Conservation (phyloP, 139 green algal species). For the Prasinococcaceae sp. region DNA sequence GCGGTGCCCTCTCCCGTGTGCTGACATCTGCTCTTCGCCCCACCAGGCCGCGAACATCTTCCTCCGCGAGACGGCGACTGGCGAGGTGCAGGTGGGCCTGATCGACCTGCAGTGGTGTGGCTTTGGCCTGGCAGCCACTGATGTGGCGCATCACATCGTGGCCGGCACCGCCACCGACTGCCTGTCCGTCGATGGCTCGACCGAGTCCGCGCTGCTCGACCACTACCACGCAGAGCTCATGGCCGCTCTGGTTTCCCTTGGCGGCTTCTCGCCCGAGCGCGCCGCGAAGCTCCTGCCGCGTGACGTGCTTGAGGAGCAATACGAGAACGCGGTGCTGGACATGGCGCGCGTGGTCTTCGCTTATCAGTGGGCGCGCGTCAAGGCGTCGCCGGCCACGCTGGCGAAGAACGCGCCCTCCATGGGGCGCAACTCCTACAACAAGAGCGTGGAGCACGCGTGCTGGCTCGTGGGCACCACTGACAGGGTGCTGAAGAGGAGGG, state of each 20-base stretch:
- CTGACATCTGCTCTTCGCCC: too few species aligned
- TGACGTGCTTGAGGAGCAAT: constrained; percentile 4
- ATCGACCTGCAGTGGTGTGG: constrained; percentile 25
- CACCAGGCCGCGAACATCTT: too few species aligned
- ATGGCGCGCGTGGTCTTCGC: constrained; percentile 6
- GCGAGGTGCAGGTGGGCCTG: constrained; percentile 1
- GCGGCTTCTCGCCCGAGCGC: not conserved
- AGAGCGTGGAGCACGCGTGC: constrained; percentile 1
- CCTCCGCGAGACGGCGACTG: too few species aligned
- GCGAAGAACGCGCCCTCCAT: constrained; percentile 1
- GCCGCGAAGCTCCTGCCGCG: not conserved
- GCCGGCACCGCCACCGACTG: not conserved
- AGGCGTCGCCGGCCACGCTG: constrained; percentile 3
- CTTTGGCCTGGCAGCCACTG: constrained; percentile 7
- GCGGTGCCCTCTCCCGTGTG: too few species aligned
- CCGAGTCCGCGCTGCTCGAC: constrained; percentile 1
- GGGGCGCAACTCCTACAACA: constrained; percentile 14
- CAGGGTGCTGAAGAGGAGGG: not conserved
- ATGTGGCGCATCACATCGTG: constrained; percentile 9
- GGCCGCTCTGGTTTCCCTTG: not conserved
- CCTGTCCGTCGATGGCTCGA: not conserved
- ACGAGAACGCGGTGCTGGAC: constrained; percentile 14
- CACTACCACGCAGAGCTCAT: constrained; percentile 11
- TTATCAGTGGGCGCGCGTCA: constrained; percentile 17
- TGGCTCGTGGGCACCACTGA: constrained; percentile 5